phyloP scores from a whole-genome alignment of 2,329 filamentous ascomycete species.

The Mycosphaerella sp. region DNA sequence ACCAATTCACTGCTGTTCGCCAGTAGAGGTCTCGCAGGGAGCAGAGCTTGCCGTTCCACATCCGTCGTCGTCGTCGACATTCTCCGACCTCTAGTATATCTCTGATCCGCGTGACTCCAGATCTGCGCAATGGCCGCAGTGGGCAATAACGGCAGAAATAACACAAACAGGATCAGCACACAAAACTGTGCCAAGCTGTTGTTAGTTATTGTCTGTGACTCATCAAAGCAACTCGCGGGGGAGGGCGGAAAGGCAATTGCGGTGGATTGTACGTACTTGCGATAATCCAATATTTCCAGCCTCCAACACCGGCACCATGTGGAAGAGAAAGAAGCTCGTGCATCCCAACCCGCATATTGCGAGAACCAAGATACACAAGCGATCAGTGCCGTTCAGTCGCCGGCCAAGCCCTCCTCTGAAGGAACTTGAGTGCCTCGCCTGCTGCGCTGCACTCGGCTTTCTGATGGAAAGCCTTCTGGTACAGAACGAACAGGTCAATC shows the following conservation, averaged over 20 bases:
- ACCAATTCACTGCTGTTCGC: neutral
- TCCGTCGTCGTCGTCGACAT: neutral
- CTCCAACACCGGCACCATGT: no score
- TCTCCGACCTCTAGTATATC: neutral
- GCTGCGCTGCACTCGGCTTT: neutral
- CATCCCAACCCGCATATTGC: no score
- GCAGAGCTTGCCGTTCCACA: neutral
- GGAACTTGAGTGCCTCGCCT: neutral
- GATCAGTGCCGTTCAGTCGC: neutral
- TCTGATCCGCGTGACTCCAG: neutral
- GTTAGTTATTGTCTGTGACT: no score
- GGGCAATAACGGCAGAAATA: neutral
- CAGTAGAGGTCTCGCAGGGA: neutral
- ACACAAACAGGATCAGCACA: no score
- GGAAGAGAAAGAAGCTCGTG: no score
- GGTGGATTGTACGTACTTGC: no score
- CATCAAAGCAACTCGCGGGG: no score
- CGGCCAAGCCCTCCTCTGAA: neutral
- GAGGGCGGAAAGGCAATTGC: no score
- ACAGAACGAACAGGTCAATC: constrained; percentile 2
- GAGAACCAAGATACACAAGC: no score
- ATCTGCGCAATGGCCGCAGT: neutral
- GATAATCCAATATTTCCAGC: no score
- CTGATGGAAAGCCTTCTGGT: neutral
- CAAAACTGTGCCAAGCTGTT: no score